These are phyloP conservation scores for Athelia sp. DNA, from an alignment of 1,284 basidiomycete genomes.

Conservation along the genomic window DNA sequence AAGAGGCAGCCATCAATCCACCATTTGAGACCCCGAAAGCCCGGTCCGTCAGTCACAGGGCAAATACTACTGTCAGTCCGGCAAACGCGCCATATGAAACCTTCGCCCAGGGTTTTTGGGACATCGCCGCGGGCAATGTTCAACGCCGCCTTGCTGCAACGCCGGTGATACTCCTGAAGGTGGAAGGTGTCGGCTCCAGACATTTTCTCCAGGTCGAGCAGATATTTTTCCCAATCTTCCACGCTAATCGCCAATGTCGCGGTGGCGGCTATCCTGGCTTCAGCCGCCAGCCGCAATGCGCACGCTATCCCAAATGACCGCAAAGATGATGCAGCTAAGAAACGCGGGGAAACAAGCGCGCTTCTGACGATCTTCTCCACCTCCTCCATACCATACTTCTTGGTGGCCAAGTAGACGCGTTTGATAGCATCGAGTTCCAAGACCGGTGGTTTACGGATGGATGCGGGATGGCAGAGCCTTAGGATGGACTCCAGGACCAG, in stretches of 20 bases:
- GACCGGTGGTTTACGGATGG: slow-evolving; percentile 4
- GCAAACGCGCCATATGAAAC: background rate
- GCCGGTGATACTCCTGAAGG: slow-evolving; percentile 16
- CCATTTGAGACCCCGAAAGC: background rate
- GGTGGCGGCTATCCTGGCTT: slow-evolving; percentile 17
- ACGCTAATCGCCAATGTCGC: slow-evolving; percentile 11
- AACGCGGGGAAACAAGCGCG: slow-evolving; percentile 3
- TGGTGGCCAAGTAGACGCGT: background rate
- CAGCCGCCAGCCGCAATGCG: slow-evolving; percentile 18
- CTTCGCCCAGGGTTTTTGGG: background rate
- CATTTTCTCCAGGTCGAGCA: slow-evolving; percentile 16
- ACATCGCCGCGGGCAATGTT: background rate
- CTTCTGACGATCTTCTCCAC: background rate
- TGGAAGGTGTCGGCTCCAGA: slow-evolving; percentile 13
- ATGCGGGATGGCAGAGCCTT: background rate
- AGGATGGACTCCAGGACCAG: slow-evolving; percentile 5
- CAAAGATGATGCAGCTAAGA: slow-evolving; percentile 25
- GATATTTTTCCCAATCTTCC: slow-evolving; percentile 8
- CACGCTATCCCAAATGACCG: slow-evolving; percentile 30
- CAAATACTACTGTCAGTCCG: background rate
- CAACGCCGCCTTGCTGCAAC: slow-evolving; percentile 13
- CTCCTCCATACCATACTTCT: background rate
- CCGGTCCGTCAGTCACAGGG: background rate
- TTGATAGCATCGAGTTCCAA: background rate
- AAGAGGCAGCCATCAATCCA: background rate